Conservation (phyloP, 306 rosid species). For the Parietaria judaica region DNA sequence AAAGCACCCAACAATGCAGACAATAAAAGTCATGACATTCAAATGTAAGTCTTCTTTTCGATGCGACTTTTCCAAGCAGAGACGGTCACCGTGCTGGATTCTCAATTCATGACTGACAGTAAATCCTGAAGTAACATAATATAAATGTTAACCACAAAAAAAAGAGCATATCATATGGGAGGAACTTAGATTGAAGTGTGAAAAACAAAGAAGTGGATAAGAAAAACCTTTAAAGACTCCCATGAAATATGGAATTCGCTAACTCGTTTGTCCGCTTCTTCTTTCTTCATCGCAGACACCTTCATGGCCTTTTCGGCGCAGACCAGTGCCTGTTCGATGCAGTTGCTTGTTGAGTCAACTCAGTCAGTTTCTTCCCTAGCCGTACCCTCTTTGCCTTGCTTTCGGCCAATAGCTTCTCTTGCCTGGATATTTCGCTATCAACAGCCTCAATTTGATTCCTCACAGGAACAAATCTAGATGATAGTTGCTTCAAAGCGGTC, state of each 20-base stretch:
- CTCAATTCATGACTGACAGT: no score
- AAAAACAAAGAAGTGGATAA: no score
- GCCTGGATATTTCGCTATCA: not conserved
- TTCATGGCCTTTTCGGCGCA: not conserved
- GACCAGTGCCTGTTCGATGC: not conserved
- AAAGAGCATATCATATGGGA: no score
- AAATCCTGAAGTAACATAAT: no score
- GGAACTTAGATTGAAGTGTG: no score
- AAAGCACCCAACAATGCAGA: no score
- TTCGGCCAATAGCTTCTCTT: not conserved
- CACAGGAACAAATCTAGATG: not conserved
- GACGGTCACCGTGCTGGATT: no score
- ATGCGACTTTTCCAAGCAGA: no score
- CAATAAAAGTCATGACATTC: no score
- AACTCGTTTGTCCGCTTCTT: not conserved
- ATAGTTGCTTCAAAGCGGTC: not conserved
- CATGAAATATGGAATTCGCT: not conserved
- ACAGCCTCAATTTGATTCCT: conserved; percentile 2
- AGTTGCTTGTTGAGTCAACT: not conserved
- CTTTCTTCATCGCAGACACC: not conserved
- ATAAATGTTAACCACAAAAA: no score
- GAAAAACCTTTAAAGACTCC: conserved; percentile 1
- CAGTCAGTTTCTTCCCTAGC: not conserved
- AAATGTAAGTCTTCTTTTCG: no score
- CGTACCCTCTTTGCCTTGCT: conserved; percentile 1